Base-by-base conservation (phyloP, 78 protist genomes). In the Dictyostelium intermedium region DNA sequence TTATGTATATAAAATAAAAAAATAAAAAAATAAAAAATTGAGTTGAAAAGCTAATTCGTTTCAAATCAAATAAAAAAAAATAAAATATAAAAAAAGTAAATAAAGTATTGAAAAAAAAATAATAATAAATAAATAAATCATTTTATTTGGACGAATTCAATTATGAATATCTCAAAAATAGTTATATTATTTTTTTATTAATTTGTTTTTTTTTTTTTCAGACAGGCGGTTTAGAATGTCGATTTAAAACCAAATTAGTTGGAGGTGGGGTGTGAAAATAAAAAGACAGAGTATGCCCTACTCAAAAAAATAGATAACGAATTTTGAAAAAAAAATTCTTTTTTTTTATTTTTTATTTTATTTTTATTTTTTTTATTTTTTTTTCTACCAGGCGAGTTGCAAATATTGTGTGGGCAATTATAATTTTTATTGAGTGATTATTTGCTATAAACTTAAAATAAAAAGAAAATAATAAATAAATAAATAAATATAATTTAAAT, bases 11-110 rank as follows among this genome's bases (percentile, higher is more conserved):
- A 69, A 11, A 30, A 69, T 27, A 69, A 69, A 56, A 50, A 50
- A 50, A 50, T 16, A 16, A 16, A 50, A 13, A 47, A 47, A 47
- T 11, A 9, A 47, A 47, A 47, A 47, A 10, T 56, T 56, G n/a
- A 56, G 20, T 76, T 34, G 82, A 41, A 76, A 76, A 76, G 41
- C 82, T 39, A 76, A 76, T 20, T 72, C 79, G 79, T 72, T 72
- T 72, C 79, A 34, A 72, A 72, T 34, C 34, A 70, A 70, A 32
- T 16, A 72, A 27, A 72, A 27, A 70, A 72, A 9, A 69, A 69
- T 4, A 69, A 13, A 32, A n/a, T 13, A 30, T 18, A 27, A 32
- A 30, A 27, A 27, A 72, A 72, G 34, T 30, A 72, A 30, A 69
- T 11, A 66, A 66, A 69, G n/a, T n/a, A n/a, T n/a, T n/a, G n/a